These are phyloP conservation scores for Aureobasidium sp. DNA, from an alignment of 2,329 filamentous ascomycete genomes.

Conservation along the genomic window DNA sequence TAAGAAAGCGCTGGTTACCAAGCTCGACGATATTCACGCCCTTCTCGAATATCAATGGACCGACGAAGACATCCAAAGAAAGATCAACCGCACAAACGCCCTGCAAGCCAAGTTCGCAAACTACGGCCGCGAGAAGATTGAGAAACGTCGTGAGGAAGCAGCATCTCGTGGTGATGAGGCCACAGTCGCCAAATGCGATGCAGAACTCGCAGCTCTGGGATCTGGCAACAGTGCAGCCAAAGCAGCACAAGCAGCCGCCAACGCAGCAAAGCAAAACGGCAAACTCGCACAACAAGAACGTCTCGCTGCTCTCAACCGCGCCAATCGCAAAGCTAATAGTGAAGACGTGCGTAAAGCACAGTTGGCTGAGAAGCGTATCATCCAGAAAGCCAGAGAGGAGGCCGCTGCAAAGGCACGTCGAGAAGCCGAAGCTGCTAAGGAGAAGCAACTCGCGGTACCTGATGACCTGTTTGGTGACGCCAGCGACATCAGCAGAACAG, in stretches of 20 bases:
- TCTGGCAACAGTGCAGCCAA: slow-evolving; percentile 53
- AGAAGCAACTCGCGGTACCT: slow-evolving; percentile 25
- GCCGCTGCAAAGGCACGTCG: slow-evolving; percentile 46
- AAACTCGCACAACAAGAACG: slow-evolving; percentile 63
- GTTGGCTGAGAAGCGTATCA: slow-evolving; percentile 58
- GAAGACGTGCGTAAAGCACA: slow-evolving; percentile 88
- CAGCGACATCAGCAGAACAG: slow-evolving; percentile 40
- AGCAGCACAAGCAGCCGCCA: slow-evolving; percentile 36
- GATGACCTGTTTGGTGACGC: slow-evolving; percentile 43
- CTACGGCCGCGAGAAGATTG: slow-evolving; percentile 60
- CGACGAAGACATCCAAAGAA: slow-evolving; percentile 71
- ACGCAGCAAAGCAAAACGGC: slow-evolving; percentile 47
- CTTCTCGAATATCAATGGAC: slow-evolving; percentile 77
- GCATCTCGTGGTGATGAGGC: slow-evolving; percentile 56
- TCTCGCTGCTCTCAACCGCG: slow-evolving; percentile 72
- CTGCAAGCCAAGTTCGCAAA: slow-evolving; percentile 56
- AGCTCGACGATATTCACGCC: slow-evolving; percentile 72
- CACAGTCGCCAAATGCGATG: slow-evolving; percentile 42
- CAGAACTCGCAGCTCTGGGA: slow-evolving; percentile 49
- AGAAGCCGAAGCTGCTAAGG: slow-evolving; percentile 30
- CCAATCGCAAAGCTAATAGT: slow-evolving; percentile 77
- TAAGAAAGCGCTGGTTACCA: slow-evolving; percentile 59
- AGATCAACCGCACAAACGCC: slow-evolving; percentile 64
- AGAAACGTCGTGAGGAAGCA: slow-evolving; percentile 60
- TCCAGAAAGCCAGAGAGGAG: slow-evolving; percentile 44